A percentile compares a stretch with the other conserved stretches of the same genome.
These are phyloP conservation scores for Protomyces arabidopsidicola DNA, from an alignment of 1,139 yeast species.

Conservation along the genomic window DNA sequence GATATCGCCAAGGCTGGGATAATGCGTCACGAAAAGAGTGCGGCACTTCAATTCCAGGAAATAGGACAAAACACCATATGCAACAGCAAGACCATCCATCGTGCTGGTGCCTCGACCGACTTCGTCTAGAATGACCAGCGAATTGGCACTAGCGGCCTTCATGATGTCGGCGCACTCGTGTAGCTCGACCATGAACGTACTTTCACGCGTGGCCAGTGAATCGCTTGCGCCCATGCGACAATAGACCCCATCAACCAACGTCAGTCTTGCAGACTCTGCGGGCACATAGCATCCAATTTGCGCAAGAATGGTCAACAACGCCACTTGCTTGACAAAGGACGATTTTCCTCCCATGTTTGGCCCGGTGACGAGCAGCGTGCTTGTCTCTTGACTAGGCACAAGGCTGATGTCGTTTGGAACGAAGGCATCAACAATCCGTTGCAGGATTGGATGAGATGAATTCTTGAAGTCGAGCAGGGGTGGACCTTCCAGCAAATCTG, in stretches of 20 bases:
- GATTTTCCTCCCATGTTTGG: conserved; percentile 79
- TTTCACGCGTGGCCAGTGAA: conserved; percentile 60
- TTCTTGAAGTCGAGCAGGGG: conserved; percentile 56
- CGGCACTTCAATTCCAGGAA: conserved; percentile 53
- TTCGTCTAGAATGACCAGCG: conserved; percentile 60
- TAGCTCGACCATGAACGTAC: conserved; percentile 74
- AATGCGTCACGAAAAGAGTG: conserved; percentile 80
- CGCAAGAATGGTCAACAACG: conserved; percentile 62
- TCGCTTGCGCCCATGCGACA: conserved; percentile 68
- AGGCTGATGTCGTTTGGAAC: conserved; percentile 61
- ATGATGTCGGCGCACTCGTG: conserved; percentile 59
- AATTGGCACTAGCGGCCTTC: conserved; percentile 47
- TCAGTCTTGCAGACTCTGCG: conserved; percentile 49
- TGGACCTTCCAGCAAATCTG: conserved; percentile 47
- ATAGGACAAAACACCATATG: conserved; percentile 67
- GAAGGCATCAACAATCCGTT: conserved; percentile 48
- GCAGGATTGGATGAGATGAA: conserved; percentile 65
- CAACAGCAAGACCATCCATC: conserved; percentile 81
- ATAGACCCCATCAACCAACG: conserved; percentile 55
- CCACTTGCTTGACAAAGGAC: conserved; percentile 62
- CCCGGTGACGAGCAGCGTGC: conserved; percentile 61
- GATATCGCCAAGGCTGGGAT: conserved; percentile 62
- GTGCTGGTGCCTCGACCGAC: conserved; percentile 85
- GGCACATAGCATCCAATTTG: conserved; percentile 86
- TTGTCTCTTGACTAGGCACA: conserved; percentile 31